Conservation (phyloP, 192 early-diverging fungal species). For the Linnemannia zychae region DNA sequence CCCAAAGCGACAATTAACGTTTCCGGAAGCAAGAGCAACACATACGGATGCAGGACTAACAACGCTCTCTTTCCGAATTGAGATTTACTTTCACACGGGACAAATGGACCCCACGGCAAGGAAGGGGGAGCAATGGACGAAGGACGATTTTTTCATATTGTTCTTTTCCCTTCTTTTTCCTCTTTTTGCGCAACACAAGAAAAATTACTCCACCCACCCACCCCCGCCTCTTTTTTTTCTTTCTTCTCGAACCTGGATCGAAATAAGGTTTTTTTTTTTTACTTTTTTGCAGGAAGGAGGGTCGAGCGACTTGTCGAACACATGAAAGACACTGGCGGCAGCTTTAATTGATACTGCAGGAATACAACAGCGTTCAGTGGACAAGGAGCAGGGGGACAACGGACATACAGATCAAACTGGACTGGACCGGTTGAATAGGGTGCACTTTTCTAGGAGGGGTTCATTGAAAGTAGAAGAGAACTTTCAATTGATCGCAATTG, state of each 20-base stretch:
- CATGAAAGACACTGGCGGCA: neutral
- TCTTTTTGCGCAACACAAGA: neutral
- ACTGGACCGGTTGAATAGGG: too few relatives aligned
- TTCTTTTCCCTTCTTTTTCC: neutral
- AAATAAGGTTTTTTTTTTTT: conserved; percentile 3
- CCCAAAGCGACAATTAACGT: neutral
- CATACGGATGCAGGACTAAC: neutral
- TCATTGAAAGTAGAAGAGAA: too few relatives aligned
- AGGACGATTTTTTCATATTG: neutral
- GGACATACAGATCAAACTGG: too few relatives aligned
- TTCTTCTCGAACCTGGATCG: neutral
- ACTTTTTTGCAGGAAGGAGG: neutral
- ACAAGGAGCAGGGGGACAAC: neutral
- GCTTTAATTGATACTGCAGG: neutral
- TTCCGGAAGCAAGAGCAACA: neutral
- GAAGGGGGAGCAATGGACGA: neutral
- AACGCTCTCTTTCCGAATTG: neutral
- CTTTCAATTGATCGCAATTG: too few relatives aligned
- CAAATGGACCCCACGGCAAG: neutral
- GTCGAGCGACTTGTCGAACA: neutral
- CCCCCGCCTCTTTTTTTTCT: neutral
- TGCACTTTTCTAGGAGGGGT: too few relatives aligned
- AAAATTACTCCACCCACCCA: neutral
- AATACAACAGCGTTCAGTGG: neutral
- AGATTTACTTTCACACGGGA: neutral